Evolutionary conservation across 805 yeast species (phyloP).

Genomic region (Myxozyma udenii): DNA sequence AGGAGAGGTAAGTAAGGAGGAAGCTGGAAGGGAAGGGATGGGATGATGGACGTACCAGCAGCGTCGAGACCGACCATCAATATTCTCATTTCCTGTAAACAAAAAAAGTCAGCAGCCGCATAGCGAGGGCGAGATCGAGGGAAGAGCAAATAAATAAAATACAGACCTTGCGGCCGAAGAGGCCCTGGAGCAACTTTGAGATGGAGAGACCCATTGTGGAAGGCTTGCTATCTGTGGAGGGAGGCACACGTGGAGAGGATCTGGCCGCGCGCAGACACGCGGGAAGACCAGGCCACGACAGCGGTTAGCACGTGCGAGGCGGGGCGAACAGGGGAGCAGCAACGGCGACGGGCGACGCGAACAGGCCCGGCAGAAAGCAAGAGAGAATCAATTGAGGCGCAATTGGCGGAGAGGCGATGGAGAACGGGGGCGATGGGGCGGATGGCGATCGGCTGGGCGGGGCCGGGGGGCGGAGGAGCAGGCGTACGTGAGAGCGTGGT

Average conservation of each 20-base stretch:
- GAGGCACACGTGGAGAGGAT: constrained; percentile 2
- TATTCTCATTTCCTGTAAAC: constrained; percentile 46
- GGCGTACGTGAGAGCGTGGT: too few relatives aligned
- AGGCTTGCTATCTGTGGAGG: constrained; percentile 1
- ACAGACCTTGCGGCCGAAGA: constrained; percentile 85
- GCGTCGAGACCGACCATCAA: constrained; percentile 90
- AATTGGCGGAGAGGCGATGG: too few relatives aligned
- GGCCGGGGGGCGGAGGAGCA: too few relatives aligned
- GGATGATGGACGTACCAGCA: constrained; percentile 59
- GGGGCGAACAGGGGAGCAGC: neutral
- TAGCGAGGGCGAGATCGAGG: neutral
- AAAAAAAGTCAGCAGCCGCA: neutral
- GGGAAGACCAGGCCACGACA: constrained; percentile 1
- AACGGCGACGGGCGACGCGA: too few relatives aligned
- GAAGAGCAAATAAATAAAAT: neutral
- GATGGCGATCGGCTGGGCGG: too few relatives aligned
- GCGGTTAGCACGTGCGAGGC: too few relatives aligned
- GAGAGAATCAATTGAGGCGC: too few relatives aligned
- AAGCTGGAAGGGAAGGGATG: neutral
- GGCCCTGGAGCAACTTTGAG: constrained; percentile 91
- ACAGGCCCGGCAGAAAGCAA: too few relatives aligned
- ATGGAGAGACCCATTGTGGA: constrained; percentile 85
- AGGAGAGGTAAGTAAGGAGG: neutral
- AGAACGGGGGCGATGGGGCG: too few relatives aligned
- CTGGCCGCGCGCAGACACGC: neutral